A percentile compares a stretch with the other conserved stretches of the same genome.
Evolutionary conservation across 2,329 filamentous ascomycete species (phyloP).

Genomic region (Arthrobotrys sphaeroides): DNA sequence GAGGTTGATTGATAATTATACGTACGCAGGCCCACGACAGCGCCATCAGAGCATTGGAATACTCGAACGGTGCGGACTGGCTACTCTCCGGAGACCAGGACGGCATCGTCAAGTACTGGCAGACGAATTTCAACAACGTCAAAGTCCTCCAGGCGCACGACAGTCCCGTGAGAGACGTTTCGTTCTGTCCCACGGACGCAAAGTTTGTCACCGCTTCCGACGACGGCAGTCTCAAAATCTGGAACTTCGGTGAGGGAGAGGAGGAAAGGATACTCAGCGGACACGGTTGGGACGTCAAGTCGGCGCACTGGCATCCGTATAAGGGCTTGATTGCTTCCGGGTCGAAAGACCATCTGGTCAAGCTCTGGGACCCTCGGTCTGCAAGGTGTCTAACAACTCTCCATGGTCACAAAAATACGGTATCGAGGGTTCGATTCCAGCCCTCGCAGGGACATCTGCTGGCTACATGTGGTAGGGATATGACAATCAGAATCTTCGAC

Average conservation of each 20-base stretch:
- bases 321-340: constrained; percentile 95
- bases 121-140: constrained; percentile 98
- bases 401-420: constrained; percentile 96
- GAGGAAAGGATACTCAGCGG: constrained; percentile 86
- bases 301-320: constrained; percentile 95
- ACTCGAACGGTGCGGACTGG: constrained; percentile 97
- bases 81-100: constrained; percentile 94
- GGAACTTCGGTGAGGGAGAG: constrained; percentile 87
- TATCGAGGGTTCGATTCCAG: constrained; percentile 92
- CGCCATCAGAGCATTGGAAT: constrained; percentile 81
- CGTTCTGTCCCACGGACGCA: constrained; percentile 90
- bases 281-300: constrained; percentile 98
- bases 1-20: not conserved
- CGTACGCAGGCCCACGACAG: constrained; percentile 81
- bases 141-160: constrained; percentile 91
- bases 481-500: constrained; percentile 92
- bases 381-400: constrained; percentile 90
- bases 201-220: constrained; percentile 98
- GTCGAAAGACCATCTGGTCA: constrained; percentile 96
- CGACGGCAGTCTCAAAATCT: constrained; percentile 92
- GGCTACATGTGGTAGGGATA: constrained; percentile 90
- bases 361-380: constrained; percentile 96
- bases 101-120: constrained; percentile 97
- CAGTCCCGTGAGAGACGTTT: constrained; percentile 87
- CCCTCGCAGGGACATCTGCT: constrained; percentile 83